Conservation (phyloP, 352 stramenopile genomes). For the Phytophthora cactorum region DNA sequence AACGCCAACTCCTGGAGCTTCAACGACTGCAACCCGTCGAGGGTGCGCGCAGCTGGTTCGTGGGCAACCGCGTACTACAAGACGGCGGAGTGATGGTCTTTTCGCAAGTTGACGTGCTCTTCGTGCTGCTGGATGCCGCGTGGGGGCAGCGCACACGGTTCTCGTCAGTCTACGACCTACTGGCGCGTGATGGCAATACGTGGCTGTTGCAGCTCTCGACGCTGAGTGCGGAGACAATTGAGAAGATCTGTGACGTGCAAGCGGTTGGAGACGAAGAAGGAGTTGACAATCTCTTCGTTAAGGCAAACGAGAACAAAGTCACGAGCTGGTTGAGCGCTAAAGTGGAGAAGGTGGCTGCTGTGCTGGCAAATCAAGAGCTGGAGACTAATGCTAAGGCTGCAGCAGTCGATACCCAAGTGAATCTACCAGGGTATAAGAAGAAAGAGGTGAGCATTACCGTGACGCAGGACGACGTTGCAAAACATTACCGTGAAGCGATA, state of each 20-base stretch:
- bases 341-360: slow-evolving; percentile 49
- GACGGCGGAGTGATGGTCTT: slow-evolving; percentile 71
- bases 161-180: slow-evolving; percentile 65
- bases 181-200: slow-evolving; percentile 50
- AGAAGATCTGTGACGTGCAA: slow-evolving; percentile 67
- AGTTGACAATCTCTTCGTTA: slow-evolving; percentile 65
- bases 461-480: slow-evolving; percentile 24
- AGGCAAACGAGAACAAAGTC: slow-evolving; percentile 60
- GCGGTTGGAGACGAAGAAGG: slow-evolving; percentile 39
- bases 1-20: slow-evolving; percentile 58
- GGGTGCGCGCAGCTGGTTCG: slow-evolving; percentile 76
- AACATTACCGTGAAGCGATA: slow-evolving; percentile 54
- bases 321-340: slow-evolving; percentile 60
- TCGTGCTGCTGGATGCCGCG: slow-evolving; percentile 67
- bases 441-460: slow-evolving; percentile 4
- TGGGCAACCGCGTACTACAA: slow-evolving; percentile 74
- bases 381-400: slow-evolving; percentile 23
- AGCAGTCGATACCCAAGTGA: slow-evolving; percentile 49
- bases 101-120: slow-evolving; percentile 71
- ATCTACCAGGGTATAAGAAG: slow-evolving; percentile 30
- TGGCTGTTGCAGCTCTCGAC: slow-evolving; percentile 61
- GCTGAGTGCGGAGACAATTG: slow-evolving; percentile 39
- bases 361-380: slow-evolving; percentile 45
- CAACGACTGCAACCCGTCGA: slow-evolving; percentile 71
- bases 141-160: slow-evolving; percentile 57